Evolutionary conservation across 1,284 basidiomycete genomes (phyloP).

Genomic region (Gymnopus androsaceus): DNA sequence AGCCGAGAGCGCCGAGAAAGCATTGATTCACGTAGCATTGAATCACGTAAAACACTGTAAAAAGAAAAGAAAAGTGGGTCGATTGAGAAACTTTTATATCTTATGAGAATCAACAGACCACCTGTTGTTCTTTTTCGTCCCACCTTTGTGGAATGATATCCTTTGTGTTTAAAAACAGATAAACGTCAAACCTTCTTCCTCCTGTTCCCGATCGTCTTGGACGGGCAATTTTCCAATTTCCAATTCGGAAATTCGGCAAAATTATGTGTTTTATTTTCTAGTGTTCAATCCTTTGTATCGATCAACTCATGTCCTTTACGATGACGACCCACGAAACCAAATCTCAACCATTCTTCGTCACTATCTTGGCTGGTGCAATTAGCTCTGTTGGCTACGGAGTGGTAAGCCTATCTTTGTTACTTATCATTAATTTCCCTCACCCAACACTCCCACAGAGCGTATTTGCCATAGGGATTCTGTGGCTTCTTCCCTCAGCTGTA

Average conservation of each 20-base stretch:
- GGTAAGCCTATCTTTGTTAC: slow-evolving; percentile 5
- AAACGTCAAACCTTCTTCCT: background rate
- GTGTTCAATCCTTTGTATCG: background rate
- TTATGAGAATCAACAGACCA: background rate
- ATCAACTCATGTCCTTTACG: slow-evolving; percentile 4
- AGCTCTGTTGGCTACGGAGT: slow-evolving; percentile 17
- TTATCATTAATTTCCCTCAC: background rate
- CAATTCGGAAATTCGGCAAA: background rate
- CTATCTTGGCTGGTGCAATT: slow-evolving; percentile 14
- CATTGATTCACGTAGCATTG: too few relatives aligned
- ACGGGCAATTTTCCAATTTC: background rate
- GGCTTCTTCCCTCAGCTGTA: slow-evolving; percentile 14
- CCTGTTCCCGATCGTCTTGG: background rate
- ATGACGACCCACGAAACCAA: slow-evolving; percentile 9
- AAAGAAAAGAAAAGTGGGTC: too few relatives aligned
- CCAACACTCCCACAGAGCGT: slow-evolving; percentile 9
- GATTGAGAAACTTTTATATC: background rate
- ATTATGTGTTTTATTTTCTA: background rate
- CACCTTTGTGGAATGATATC: background rate
- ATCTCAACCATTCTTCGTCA: slow-evolving; percentile 10
- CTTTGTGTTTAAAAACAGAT: background rate
- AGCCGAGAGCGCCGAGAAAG: too few relatives aligned
- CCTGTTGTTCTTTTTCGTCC: background rate
- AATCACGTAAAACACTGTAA: too few relatives aligned
- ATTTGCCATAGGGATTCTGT: slow-evolving; percentile 16